phyloP scores from a whole-genome alignment of 768 basidiomycete species.

The Psilocybe azurescens region DNA sequence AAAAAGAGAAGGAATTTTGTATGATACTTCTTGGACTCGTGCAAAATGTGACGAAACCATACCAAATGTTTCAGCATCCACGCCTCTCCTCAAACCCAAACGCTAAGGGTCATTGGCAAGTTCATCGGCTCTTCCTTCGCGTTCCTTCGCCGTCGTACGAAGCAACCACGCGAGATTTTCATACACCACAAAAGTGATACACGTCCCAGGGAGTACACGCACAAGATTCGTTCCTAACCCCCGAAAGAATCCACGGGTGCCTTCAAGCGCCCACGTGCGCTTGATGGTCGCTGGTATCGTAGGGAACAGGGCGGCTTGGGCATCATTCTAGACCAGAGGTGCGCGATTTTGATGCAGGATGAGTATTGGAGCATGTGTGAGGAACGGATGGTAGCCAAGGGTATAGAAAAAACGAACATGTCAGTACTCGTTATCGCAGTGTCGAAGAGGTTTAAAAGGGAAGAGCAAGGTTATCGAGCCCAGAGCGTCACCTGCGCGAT shows the following conservation, averaged over 20 bases:
- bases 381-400: not conserved
- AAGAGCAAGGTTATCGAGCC: not conserved
- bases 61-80: no score
- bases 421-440: not conserved
- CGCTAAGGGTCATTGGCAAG: not conserved
- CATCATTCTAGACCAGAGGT: slow-evolving; percentile 57
- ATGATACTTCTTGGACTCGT: not conserved
- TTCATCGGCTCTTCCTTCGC: slow-evolving; percentile 30
- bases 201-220: slow-evolving; percentile 94
- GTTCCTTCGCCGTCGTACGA: slow-evolving; percentile 63
- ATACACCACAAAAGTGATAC: slow-evolving; percentile 98
- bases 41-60: not conserved
- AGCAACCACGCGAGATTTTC: slow-evolving; percentile 90
- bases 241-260: slow-evolving; percentile 88
- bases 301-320: slow-evolving; percentile 72
- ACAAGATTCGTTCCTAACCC: slow-evolving; percentile 94
- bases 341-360: not conserved
- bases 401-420: not conserved
- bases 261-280: slow-evolving; percentile 83
- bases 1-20: not conserved
- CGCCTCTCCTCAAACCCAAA: not conserved
- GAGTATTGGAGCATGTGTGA: not conserved
- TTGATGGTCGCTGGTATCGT: slow-evolving; percentile 82
- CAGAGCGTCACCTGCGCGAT: no score
- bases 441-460: not conserved